Evolutionary conservation across 495 filamentous ascomycete genomes (phyloP).

Genomic region (Neurospora sp.): DNA sequence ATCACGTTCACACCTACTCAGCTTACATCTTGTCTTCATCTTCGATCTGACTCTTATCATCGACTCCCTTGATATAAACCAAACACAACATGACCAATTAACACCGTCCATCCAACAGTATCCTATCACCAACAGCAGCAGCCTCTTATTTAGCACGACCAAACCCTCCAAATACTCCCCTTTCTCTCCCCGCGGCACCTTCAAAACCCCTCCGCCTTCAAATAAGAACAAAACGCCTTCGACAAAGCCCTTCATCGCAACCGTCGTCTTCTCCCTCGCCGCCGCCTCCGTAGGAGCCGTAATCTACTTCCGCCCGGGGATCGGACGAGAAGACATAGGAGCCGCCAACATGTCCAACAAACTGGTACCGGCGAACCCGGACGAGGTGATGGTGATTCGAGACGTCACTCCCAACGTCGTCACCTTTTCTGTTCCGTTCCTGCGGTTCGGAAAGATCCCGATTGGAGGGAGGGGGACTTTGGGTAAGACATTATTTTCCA

Average conservation of each 20-base stretch:
- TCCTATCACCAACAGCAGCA: neutral
- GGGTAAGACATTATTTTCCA: slow-evolving; percentile 39
- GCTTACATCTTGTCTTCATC: neutral
- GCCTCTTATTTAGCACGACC: neutral
- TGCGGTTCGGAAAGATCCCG: slow-evolving; percentile 67
- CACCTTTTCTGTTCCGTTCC: slow-evolving; percentile 77
- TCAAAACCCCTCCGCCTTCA: neutral
- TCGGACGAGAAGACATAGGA: neutral
- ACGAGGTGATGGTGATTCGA: slow-evolving; percentile 79
- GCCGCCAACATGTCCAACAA: slow-evolving; percentile 32
- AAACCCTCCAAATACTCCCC: neutral
- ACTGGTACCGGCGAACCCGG: slow-evolving; percentile 50
- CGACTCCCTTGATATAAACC: neutral
- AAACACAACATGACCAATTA: neutral
- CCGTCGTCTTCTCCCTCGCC: neutral
- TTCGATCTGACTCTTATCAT: neutral
- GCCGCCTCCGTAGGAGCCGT: neutral
- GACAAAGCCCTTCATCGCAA: neutral
- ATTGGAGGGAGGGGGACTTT: slow-evolving; percentile 83
- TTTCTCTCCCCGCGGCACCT: neutral
- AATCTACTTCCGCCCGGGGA: neutral
- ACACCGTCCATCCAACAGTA: neutral
- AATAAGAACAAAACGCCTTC: neutral
- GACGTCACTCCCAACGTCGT: slow-evolving; percentile 68
- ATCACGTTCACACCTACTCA: neutral